Percentiles rank a stretch among this genome's conserved stretches.
phyloP scores from a whole-genome alignment of 208 protist species.

The Trypanosoma vivax region DNA sequence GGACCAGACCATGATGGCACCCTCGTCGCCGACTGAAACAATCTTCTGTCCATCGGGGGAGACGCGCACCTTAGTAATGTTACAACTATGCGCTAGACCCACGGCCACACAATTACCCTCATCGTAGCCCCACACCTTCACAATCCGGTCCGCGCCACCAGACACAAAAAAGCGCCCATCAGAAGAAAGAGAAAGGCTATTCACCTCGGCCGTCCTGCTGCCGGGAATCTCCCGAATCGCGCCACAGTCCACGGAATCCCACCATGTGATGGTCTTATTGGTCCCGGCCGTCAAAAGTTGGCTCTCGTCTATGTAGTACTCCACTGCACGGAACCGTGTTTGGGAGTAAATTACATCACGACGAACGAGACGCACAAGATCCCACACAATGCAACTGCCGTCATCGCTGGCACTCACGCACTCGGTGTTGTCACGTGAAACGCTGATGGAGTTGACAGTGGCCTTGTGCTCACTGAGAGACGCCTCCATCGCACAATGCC shows the following conservation, averaged over 20 bases:
- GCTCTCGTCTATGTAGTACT: slow-evolving; percentile 90
- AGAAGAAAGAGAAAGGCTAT: slow-evolving; percentile 81
- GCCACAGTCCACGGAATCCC: slow-evolving; percentile 92
- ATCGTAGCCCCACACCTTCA: slow-evolving; percentile 96
- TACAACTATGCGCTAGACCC: slow-evolving; percentile 90
- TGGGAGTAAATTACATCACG: slow-evolving; percentile 93
- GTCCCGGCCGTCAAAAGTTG: slow-evolving; percentile 93
- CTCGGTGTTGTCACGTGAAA: slow-evolving; percentile 87
- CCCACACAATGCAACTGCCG: slow-evolving; percentile 95
- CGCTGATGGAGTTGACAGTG: slow-evolving; percentile 79
- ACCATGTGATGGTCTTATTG: slow-evolving; percentile 93
- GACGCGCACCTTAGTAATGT: slow-evolving; percentile 88
- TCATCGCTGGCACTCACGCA: slow-evolving; percentile 92
- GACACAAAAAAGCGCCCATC: slow-evolving; percentile 89
- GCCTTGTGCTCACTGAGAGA: slow-evolving; percentile 96
- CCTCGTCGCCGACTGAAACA: slow-evolving; percentile 91
- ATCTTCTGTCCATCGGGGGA: slow-evolving; percentile 86
- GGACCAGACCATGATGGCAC: slow-evolving; percentile 92
- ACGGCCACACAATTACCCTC: slow-evolving; percentile 80
- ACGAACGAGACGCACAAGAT: slow-evolving; percentile 85
- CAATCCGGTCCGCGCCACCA: slow-evolving; percentile 87
- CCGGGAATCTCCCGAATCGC: slow-evolving; percentile 91
- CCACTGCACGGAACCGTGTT: slow-evolving; percentile 90
- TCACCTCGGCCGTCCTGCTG: slow-evolving; percentile 87
- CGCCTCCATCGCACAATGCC: slow-evolving; percentile 80